Evolutionary conservation across 345 rosid genomes (phyloP), one percentile per base, ranked within the genome.

Genomic region (Rhizophora mangle): DNA sequence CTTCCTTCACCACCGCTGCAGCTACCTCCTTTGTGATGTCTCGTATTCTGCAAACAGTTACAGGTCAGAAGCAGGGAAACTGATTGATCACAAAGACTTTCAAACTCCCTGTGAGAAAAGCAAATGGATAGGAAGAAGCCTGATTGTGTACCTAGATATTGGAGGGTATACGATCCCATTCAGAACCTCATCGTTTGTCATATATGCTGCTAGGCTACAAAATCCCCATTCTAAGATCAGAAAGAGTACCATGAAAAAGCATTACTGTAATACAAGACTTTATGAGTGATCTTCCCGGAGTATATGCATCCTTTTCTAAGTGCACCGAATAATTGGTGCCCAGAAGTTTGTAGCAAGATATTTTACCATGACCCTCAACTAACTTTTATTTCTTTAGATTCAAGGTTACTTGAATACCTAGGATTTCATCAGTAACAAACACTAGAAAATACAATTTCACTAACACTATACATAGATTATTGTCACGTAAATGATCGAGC

Each of bases 1-100:
- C 97, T 86, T 95, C 99, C 79, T 82, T 85, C 62, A 92, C 76
- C 68, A 95, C 97, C 26, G 97, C 96, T 58, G 89, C 96, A 57
- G 96, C 96, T 63, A 95, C 88, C 75, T 84, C 78, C 82, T 83
- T 92, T 56, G 99, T 92, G 75, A 92, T 92, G 74, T 90, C 91
- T 70, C 99, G 73, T 74, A 95, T 92, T 81, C 99, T 95, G 84
- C 81, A 82, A 75, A 26, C 16, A 58, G 31, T 32, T 20, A 7
- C 4, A 37, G 8, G 59, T 77, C 39, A 71, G 6, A 11, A 46
- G 36, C 30, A 67, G 19, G 20, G 30, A 24, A 64, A 63, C 56
- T 27, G 26, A 36, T 62, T 49, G 52, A 24, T 62, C 26, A 16
- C 49, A 19, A 24, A 69, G 51, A 51, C 31, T 29, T 47, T 15